Conservation (phyloP, 805 yeast genomes). For the Huiozyma naganishii region DNA sequence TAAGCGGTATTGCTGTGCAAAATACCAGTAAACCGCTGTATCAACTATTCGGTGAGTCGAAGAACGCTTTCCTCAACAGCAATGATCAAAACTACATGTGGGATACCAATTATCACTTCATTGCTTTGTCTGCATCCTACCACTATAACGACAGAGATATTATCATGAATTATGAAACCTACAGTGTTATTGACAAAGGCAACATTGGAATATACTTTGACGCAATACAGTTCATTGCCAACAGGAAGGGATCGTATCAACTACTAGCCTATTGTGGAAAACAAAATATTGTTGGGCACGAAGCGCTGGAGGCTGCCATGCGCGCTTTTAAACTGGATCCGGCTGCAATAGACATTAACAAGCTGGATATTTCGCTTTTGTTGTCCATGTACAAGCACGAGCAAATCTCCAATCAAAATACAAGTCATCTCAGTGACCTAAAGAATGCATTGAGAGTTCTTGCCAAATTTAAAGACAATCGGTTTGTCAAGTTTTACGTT, state of each 20-base stretch:
- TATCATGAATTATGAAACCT: constrained; percentile 35
- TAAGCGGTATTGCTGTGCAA: constrained; percentile 14
- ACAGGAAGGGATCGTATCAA: constrained; percentile 36
- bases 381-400: constrained; percentile 28
- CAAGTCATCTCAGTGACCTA: constrained; percentile 17
- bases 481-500: constrained; percentile 27
- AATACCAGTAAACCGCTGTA: constrained; percentile 21
- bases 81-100: constrained; percentile 6
- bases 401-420: constrained; percentile 4
- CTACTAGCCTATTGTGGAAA: constrained; percentile 40
- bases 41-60: constrained; percentile 23
- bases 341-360: constrained; percentile 9
- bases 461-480: constrained; percentile 31
- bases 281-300: constrained; percentile 42
- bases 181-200: constrained; percentile 33
- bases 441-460: constrained; percentile 33
- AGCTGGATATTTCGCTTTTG: constrained; percentile 22
- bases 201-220: constrained; percentile 46
- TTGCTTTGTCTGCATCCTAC: constrained; percentile 38
- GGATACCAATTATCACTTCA: constrained; percentile 28
- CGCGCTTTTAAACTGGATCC: constrained; percentile 28
- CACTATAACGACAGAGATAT: constrained; percentile 41
- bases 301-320: constrained; percentile 35
- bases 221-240: constrained; percentile 41
- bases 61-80: not conserved